Percentiles rank a stretch among this genome's conserved stretches.
phyloP scores from a whole-genome alignment of 1,284 basidiomycete genomes.

The Cystobasidiaceae sp. region DNA sequence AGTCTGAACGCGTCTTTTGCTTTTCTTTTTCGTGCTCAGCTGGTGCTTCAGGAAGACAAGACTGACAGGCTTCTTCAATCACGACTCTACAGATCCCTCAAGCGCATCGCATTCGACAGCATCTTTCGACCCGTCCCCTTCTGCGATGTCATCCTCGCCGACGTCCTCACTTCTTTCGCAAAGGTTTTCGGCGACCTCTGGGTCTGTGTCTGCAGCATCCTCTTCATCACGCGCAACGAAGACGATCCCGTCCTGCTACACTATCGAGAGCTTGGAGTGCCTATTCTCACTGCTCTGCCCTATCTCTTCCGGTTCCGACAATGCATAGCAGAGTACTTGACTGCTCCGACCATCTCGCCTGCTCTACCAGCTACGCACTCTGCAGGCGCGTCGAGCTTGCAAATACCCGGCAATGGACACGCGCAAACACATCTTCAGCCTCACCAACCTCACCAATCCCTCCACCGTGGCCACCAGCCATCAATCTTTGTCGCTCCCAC shows the following conservation, averaged over 20 bases:
- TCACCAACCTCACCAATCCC: too few species aligned
- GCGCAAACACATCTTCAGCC: too few species aligned
- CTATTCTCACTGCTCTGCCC: constrained; percentile 60
- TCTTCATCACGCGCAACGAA: neutral
- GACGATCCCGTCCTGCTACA: neutral
- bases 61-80: neutral
- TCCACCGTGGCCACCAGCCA: too few species aligned
- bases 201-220: constrained; percentile 57
- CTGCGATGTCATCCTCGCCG: constrained; percentile 87
- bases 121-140: constrained; percentile 67
- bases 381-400: neutral
- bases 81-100: constrained; percentile 30
- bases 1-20: constrained; percentile 6
- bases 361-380: constrained; percentile 3
- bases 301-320: constrained; percentile 88
- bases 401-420: neutral
- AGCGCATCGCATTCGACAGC: constrained; percentile 67
- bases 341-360: constrained; percentile 39
- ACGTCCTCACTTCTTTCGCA: constrained; percentile 92
- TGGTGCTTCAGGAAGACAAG: too few species aligned
- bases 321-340: constrained; percentile 79
- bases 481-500: constrained; percentile 26
- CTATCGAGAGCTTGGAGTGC: constrained; percentile 4
- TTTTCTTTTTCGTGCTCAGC: too few species aligned
- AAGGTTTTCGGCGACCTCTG: constrained; percentile 94